Conservation (phyloP, 176 grass and related monocot species). For the Elaeis guineensis region DNA sequence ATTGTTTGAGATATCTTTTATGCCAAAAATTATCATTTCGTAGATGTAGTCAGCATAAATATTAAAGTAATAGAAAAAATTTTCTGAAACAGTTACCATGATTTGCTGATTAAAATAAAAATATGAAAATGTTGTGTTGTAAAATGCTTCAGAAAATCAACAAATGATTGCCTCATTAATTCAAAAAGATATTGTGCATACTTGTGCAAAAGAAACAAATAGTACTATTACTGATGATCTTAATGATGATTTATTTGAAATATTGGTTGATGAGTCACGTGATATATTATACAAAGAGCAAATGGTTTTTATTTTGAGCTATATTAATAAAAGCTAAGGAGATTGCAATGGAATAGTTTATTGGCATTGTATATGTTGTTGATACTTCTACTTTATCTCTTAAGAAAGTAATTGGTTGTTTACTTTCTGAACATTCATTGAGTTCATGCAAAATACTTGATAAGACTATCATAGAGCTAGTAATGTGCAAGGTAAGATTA, state of each 20-base stretch:
- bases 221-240: background rate
- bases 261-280: background rate
- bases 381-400: no score
- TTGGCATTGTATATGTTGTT: no score
- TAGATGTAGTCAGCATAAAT: background rate
- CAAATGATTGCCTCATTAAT: background rate
- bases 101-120: background rate
- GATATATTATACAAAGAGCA: background rate
- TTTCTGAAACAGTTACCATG: background rate
- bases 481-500: background rate
- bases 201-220: background rate
- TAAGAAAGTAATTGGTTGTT: no score
- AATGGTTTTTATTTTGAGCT: background rate
- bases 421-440: no score
- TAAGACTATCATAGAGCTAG: background rate
- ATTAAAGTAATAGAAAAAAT: background rate
- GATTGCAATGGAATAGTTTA: no score
- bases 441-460: background rate
- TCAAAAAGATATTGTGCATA: background rate
- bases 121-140: background rate
- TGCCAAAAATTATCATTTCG: background rate
- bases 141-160: background rate
- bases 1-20: background rate
- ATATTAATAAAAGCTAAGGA: no score
- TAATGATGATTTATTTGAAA: background rate